Evolutionary conservation across 768 basidiomycete species (phyloP).

Genomic region (Leucosporidium yakuticum): DNA sequence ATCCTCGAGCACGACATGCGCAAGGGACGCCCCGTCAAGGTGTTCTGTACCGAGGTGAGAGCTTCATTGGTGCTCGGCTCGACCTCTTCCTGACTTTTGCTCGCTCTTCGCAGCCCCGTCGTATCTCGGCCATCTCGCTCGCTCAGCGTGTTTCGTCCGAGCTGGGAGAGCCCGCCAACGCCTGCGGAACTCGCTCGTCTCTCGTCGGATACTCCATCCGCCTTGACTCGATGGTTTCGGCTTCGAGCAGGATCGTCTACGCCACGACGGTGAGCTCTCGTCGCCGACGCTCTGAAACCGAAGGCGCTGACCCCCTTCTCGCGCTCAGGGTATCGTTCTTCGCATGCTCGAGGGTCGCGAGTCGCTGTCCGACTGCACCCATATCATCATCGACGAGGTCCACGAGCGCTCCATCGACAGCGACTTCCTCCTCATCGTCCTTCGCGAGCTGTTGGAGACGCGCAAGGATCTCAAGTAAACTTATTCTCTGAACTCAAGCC

Average conservation of each 20-base stretch:
- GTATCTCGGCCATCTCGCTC: conserved; percentile 91
- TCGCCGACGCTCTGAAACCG: neutral
- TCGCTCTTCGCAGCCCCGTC: conserved; percentile 53
- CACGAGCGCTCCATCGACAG: conserved; percentile 97
- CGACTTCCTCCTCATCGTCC: conserved; percentile 88
- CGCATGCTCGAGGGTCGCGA: conserved; percentile 91
- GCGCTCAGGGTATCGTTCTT: conserved; percentile 67
- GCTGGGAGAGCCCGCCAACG: conserved; percentile 73
- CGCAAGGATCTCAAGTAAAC: conserved; percentile 76
- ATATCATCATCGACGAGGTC: conserved; percentile 91
- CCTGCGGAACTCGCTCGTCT: conserved; percentile 68
- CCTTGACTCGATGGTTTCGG: conserved; percentile 52
- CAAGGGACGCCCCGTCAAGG: conserved; percentile 73
- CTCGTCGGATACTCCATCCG: conserved; percentile 92
- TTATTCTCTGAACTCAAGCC: neutral
- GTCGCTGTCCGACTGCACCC: conserved; percentile 91
- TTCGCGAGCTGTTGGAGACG: conserved; percentile 71
- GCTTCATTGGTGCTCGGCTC: neutral
- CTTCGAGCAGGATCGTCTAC: conserved; percentile 35
- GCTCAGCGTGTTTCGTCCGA: conserved; percentile 92
- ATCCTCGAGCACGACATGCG: conserved; percentile 84
- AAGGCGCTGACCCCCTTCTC: no score
- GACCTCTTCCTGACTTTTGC: neutral
- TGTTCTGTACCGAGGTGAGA: conserved; percentile 73
- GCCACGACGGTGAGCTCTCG: conserved; percentile 38